These are phyloP conservation scores for Cystobasidium ongulense DNA, from an alignment of 768 basidiomycete species.

Conservation along the genomic window DNA sequence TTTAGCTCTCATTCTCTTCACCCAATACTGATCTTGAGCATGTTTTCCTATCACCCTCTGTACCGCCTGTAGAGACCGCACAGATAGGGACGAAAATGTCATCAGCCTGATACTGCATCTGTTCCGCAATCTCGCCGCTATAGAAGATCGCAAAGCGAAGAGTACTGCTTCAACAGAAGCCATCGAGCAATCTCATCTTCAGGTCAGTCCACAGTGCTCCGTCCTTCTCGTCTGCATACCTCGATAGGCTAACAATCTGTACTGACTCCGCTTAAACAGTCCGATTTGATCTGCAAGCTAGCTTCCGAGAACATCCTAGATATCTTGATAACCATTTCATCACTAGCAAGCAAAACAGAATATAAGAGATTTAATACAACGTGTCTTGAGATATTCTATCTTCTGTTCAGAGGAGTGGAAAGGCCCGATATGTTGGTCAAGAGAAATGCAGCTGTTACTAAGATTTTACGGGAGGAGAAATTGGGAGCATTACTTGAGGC, in stretches of 20 bases:
- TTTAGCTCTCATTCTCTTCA: not conserved
- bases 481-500: slow-evolving; percentile 67
- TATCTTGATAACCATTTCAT: slow-evolving; percentile 74
- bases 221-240: not conserved
- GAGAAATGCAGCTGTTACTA: slow-evolving; percentile 44
- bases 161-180: slow-evolving; percentile 66
- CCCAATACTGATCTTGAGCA: not conserved
- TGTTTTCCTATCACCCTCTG: not conserved
- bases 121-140: slow-evolving; percentile 86
- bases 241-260: not conserved
- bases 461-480: slow-evolving; percentile 39
- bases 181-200: slow-evolving; percentile 67
- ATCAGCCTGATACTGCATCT: slow-evolving; percentile 81
- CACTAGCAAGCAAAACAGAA: slow-evolving; percentile 68
- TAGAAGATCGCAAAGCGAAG: slow-evolving; percentile 72
- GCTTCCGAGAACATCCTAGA: slow-evolving; percentile 65
- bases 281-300: slow-evolving; percentile 62
- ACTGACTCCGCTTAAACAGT: slow-evolving; percentile 44
- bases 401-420: slow-evolving; percentile 67
- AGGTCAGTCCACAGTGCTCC: slow-evolving; percentile 46
- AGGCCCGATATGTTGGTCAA: slow-evolving; percentile 53
- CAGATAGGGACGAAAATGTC: slow-evolving; percentile 72
- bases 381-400: slow-evolving; percentile 83
- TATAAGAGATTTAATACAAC: slow-evolving; percentile 81
- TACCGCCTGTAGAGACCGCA: slow-evolving; percentile 52